Percentiles rank a stretch among this genome's conserved stretches.
Evolutionary conservation across 2,329 filamentous ascomycete genomes (phyloP).

Genomic region (Ophiostoma fasciatum): DNA sequence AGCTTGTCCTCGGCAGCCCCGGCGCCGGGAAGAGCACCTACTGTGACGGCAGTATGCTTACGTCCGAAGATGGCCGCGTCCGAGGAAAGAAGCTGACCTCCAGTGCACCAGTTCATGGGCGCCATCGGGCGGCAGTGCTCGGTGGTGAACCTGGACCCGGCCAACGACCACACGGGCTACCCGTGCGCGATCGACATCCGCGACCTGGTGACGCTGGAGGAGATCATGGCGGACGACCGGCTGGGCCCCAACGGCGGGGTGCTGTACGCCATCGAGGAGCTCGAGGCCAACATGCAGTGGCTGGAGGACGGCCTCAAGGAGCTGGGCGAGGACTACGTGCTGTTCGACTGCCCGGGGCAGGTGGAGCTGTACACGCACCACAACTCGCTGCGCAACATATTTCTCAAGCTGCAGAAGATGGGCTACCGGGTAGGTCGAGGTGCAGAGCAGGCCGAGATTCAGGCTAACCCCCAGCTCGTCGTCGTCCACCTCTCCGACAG

Average conservation of each 20-base stretch:
- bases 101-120: slow-evolving; percentile 92
- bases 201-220: slow-evolving; percentile 74
- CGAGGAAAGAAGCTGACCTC: no score
- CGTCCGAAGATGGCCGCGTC: no score
- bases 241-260: slow-evolving; percentile 88
- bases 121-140: slow-evolving; percentile 92
- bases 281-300: slow-evolving; percentile 92
- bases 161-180: slow-evolving; percentile 86
- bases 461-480: slow-evolving; percentile 54
- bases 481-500: slow-evolving; percentile 89
- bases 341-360: slow-evolving; percentile 95
- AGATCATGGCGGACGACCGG: slow-evolving; percentile 84
- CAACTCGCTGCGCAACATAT: slow-evolving; percentile 78
- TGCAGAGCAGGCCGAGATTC: no score
- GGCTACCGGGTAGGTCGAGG: slow-evolving; percentile 72
- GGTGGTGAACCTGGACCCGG: slow-evolving; percentile 90
- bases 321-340: slow-evolving; percentile 75
- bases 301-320: slow-evolving; percentile 66
- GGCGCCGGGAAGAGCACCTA: slow-evolving; percentile 95
- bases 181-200: slow-evolving; percentile 83
- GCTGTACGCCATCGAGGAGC: slow-evolving; percentile 84
- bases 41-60: slow-evolving; percentile 67
- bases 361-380: slow-evolving; percentile 97
- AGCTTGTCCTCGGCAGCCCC: slow-evolving; percentile 85
- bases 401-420: slow-evolving; percentile 77